Evolutionary conservation across 1,139 yeast species (phyloP), one percentile per base, ranked within the genome.

Genomic region (Kodamaea sp.): DNA sequence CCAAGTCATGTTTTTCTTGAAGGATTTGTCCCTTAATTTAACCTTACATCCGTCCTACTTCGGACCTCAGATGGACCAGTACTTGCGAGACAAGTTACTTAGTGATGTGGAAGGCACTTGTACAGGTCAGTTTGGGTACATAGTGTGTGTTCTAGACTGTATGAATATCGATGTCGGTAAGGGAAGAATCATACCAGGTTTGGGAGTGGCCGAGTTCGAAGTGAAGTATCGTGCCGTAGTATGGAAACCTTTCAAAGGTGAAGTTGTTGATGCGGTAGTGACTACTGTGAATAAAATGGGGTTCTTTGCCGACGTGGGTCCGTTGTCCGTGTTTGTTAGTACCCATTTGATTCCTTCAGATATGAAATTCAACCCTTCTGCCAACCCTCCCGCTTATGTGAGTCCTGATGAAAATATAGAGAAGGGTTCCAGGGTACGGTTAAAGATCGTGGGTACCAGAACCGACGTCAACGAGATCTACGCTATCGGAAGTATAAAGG

Each of bases 81-180:
- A 82, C 57, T 73, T 92, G 48, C 80, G 95, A 55, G 87, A 89
- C 55, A 90, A 90, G 61, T 73, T 92, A 46, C 73, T 94, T 41
- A 89, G 88, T 48, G 98, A 92, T 55, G 98, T 94, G 30, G 99
- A 92, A 63, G 99, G 99, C 14, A 89, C 97, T 1, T 94, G 98
- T 66, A 89, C 98, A 1, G 99, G 99, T 50, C 96, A 92, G 61
- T 92, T 92, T 65, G 99, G 99, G 6, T 92, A 92, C 61, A 92
- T 92, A 50, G 85, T 92, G 39, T 92, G 97, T 63, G 98, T 92
- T 26, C 73, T 92, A 58, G 98, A 92, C 57, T 88, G 95, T 47
- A 88, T 87, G 84, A 80, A 83, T 50, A 88, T 94, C 42, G 97
- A 92, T 56, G 95, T 92, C 29, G 98, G 97, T 32, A 84, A 88